Conservation (phyloP, 768 basidiomycete genomes). For the Dioszegia crocea region DNA sequence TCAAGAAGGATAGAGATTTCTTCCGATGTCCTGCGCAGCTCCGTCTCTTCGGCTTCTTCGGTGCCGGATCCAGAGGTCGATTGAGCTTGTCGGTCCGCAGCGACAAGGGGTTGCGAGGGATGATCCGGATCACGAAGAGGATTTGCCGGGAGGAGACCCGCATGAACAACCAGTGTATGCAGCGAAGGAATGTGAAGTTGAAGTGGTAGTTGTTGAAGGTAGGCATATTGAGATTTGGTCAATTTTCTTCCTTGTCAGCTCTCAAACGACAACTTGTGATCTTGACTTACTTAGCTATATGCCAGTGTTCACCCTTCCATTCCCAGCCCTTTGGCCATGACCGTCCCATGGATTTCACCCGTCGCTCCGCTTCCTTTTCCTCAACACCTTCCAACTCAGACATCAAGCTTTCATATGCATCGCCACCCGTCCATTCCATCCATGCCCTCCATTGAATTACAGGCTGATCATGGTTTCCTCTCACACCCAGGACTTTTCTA, state of each 20-base stretch:
- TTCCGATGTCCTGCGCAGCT: constrained; percentile 53
- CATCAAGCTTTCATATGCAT: constrained; percentile 57
- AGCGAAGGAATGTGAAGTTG: constrained; percentile 68
- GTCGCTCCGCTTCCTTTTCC: constrained; percentile 52
- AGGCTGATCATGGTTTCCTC: constrained; percentile 89
- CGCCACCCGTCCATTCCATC: constrained; percentile 57
- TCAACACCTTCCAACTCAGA: constrained; percentile 19
- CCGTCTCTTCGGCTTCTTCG: constrained; percentile 2
- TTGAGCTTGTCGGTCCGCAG: constrained; percentile 9
- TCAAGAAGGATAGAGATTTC: constrained; percentile 65
- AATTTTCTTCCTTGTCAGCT: constrained; percentile 53
- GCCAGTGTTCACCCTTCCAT: constrained; percentile 71
- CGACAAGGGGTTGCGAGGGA: constrained; percentile 67
- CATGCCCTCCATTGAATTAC: constrained; percentile 83
- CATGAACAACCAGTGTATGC: constrained; percentile 76
- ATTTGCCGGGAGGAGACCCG: constrained; percentile 71
- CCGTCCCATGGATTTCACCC: constrained; percentile 44
- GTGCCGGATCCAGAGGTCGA: constrained; percentile 8
- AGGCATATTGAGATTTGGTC: constrained; percentile 62
- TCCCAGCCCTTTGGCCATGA: constrained; percentile 63
- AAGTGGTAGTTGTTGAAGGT: constrained; percentile 70
- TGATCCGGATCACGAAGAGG: constrained; percentile 57
- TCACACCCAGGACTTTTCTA: constrained; percentile 68
- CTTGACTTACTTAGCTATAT: constrained; percentile 60
- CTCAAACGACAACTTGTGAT: not conserved